phyloP scores from a whole-genome alignment of 768 basidiomycete genomes.

The Amanita rubescens region DNA sequence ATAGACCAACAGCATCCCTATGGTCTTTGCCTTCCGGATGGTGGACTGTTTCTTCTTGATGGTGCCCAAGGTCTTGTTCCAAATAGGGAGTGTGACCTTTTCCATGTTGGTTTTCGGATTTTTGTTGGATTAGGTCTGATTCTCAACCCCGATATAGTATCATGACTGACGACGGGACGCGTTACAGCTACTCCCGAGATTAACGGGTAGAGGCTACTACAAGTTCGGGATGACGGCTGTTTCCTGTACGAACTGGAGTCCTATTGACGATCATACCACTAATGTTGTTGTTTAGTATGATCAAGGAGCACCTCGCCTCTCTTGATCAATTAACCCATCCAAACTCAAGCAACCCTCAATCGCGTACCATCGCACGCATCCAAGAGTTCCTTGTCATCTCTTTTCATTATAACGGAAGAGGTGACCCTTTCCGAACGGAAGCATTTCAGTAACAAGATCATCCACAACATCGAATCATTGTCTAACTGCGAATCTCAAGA shows the following conservation, averaged over 20 bases:
- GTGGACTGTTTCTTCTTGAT: slow-evolving; percentile 98
- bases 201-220: slow-evolving; percentile 86
- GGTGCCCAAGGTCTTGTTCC: slow-evolving; percentile 98
- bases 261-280: neutral
- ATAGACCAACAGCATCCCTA: slow-evolving; percentile 90
- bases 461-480: slow-evolving; percentile 90
- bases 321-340: slow-evolving; percentile 95
- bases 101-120: slow-evolving; percentile 3
- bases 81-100: slow-evolving; percentile 72
- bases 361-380: slow-evolving; percentile 92
- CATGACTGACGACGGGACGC: slow-evolving; percentile 13
- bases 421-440: slow-evolving; percentile 82
- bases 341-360: slow-evolving; percentile 75
- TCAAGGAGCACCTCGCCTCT: slow-evolving; percentile 92
- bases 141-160: neutral
- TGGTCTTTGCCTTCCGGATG: slow-evolving; percentile 96
- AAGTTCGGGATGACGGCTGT: slow-evolving; percentile 94
- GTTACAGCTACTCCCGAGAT: slow-evolving; percentile 87
- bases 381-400: slow-evolving; percentile 95
- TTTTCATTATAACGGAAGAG: slow-evolving; percentile 93
- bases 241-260: slow-evolving; percentile 61
- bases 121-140: slow-evolving; percentile 48
- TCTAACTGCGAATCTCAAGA: slow-evolving; percentile 87
- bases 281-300: slow-evolving; percentile 48
- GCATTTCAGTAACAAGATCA: slow-evolving; percentile 81